Evolutionary conservation across 108 stramenopile species (phyloP).

Genomic region (Nitzschia sp.): DNA sequence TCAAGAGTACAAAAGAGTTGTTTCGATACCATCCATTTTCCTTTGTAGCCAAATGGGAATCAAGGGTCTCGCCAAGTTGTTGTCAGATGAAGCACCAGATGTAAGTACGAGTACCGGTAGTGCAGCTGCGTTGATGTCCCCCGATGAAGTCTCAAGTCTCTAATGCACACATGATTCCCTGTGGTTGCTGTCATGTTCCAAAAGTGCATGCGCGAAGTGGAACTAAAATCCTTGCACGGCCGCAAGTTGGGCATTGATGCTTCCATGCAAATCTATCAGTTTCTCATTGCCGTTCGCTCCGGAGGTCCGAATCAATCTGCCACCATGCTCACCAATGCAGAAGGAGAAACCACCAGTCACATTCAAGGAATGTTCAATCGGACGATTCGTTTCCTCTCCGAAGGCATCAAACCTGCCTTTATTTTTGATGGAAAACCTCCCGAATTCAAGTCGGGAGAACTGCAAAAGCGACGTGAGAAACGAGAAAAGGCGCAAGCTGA

Average conservation of each 20-base stretch:
- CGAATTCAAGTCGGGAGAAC: slow-evolving; percentile 90
- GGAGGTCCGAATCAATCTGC: slow-evolving; percentile 67
- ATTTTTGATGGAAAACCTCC: slow-evolving; percentile 99
- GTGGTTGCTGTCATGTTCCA: not conserved
- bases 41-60: slow-evolving; percentile 87
- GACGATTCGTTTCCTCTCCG: slow-evolving; percentile 91
- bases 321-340: slow-evolving; percentile 85
- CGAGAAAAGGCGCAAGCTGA: slow-evolving; percentile 89
- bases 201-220: slow-evolving; percentile 86
- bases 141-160: not conserved
- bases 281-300: slow-evolving; percentile 92
- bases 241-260: slow-evolving; percentile 98
- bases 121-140: not conserved
- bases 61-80: slow-evolving; percentile 93
- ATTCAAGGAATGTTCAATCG: slow-evolving; percentile 99
- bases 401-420: slow-evolving; percentile 94
- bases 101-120: slow-evolving; percentile 30
- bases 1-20: no score
- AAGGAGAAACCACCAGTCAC: slow-evolving; percentile 93
- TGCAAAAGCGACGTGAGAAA: slow-evolving; percentile 89
- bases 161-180: not conserved
- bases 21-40: no score
- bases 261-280: slow-evolving; percentile 98
- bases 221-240: slow-evolving; percentile 89
- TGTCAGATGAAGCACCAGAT: slow-evolving; percentile 94